A percentile compares a stretch with the other conserved stretches of the same genome.
phyloP scores from a whole-genome alignment of 140 eudicot species.

The Flaveria floridana region DNA sequence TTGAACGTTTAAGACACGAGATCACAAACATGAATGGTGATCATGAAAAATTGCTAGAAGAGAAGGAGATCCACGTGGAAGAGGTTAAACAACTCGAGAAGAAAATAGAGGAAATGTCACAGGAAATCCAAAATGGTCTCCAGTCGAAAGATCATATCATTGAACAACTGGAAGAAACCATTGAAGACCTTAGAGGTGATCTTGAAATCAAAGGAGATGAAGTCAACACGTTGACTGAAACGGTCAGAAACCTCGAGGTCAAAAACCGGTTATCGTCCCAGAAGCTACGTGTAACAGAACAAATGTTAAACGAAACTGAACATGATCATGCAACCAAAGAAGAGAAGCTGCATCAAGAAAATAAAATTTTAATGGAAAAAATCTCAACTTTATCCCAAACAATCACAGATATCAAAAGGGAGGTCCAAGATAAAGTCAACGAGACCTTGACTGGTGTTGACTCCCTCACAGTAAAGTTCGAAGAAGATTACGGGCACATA shows the following conservation, averaged over 20 bases:
- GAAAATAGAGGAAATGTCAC: conserved; percentile 39
- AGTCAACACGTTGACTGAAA: conserved; percentile 52
- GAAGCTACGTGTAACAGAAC: conserved; percentile 88
- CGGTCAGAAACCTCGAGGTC: conserved; percentile 65
- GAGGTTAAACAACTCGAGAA: conserved; percentile 37
- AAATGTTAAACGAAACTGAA: conserved; percentile 63
- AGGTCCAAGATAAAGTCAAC: conserved; percentile 50
- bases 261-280: conserved; percentile 72
- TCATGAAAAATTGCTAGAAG: conserved; percentile 37
- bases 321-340: conserved; percentile 49
- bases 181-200: conserved; percentile 69
- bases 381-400: conserved; percentile 40
- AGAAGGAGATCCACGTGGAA: conserved; percentile 28
- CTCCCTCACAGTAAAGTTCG: conserved; percentile 55
- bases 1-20: conserved; percentile 40
- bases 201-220: conserved; percentile 78
- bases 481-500: conserved; percentile 70
- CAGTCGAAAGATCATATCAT: conserved; percentile 41
- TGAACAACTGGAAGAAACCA: conserved; percentile 50
- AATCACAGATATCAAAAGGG: conserved; percentile 36
- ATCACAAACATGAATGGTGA: conserved; percentile 37
- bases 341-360: conserved; percentile 55
- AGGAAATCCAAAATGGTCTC: conserved; percentile 40
- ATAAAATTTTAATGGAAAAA: conserved; percentile 49
- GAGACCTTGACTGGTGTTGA: conserved; percentile 48